Conservation (phyloP, 257 asterid species). For the Nicotiana noctiflora region DNA sequence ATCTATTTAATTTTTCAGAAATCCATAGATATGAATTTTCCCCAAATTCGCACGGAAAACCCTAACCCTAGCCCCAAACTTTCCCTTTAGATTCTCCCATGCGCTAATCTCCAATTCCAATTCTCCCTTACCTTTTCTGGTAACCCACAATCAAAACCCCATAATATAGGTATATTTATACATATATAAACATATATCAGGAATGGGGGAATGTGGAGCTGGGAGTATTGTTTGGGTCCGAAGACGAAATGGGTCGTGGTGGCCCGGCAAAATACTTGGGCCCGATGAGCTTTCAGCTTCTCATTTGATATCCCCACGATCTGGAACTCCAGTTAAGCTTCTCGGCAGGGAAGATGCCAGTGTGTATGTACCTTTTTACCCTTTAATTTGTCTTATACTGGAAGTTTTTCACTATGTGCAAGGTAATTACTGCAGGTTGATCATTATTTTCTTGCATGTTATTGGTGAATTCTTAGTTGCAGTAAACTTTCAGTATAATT, state of each 20-base stretch:
- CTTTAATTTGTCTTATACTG: not conserved
- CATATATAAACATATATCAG: constrained; percentile 27
- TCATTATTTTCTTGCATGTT: not conserved
- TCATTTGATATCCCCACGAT: constrained; percentile 75
- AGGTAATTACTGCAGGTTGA: not conserved
- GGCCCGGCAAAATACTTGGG: constrained; percentile 98
- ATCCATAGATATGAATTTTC: constrained; percentile 39
- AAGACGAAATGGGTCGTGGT: constrained; percentile 98
- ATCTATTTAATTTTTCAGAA: constrained; percentile 26
- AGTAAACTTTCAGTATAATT: not conserved
- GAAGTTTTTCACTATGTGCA: not conserved
- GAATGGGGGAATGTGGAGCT: constrained; percentile 57
- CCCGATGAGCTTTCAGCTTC: constrained; percentile 76
- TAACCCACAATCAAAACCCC: constrained; percentile 31
- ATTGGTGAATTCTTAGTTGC: not conserved
- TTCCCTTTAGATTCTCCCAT: constrained; percentile 22
- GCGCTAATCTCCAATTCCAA: constrained; percentile 17
- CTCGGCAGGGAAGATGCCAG: constrained; percentile 99
- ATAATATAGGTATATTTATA: constrained; percentile 5
- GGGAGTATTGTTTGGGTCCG: constrained; percentile 99
- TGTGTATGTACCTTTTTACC: constrained; percentile 57
- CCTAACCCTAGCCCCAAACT: constrained; percentile 46
- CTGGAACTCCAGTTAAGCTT: constrained; percentile 99
- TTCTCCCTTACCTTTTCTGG: constrained; percentile 29
- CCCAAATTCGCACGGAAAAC: constrained; percentile 40